phyloP scores from a whole-genome alignment of 352 stramenopile species.

The Plasmopara muralis region DNA sequence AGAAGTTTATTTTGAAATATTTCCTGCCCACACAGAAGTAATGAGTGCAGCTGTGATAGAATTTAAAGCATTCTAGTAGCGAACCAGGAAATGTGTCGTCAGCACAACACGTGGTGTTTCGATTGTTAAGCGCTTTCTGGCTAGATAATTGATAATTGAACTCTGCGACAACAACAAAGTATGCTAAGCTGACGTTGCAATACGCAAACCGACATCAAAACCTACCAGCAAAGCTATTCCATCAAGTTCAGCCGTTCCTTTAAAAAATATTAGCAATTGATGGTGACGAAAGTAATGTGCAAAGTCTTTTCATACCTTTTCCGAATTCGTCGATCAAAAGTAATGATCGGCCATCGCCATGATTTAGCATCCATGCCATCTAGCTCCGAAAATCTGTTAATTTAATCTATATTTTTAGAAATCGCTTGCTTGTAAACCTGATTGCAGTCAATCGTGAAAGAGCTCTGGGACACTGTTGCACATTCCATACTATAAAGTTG shows the following conservation, averaged over 20 bases:
- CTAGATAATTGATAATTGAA: conserved; percentile 52
- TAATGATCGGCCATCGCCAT: conserved; percentile 48
- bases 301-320: conserved; percentile 43
- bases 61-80: neutral
- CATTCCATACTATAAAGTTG: conserved; percentile 57
- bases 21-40: conserved; percentile 28
- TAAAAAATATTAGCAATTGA: conserved; percentile 2
- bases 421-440: conserved; percentile 36
- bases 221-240: conserved; percentile 67
- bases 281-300: neutral
- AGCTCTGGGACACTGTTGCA: conserved; percentile 64
- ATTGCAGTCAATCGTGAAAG: conserved; percentile 85
- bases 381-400: conserved; percentile 16
- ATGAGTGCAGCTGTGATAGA: conserved; percentile 2
- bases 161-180: conserved; percentile 11
- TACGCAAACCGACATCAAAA: neutral
- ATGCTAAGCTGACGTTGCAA: conserved; percentile 1
- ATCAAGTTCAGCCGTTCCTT: conserved; percentile 69
- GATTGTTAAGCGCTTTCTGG: conserved; percentile 16
- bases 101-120: conserved; percentile 56
- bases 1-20: conserved; percentile 50
- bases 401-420: neutral
- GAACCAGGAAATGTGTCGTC: conserved; percentile 78
- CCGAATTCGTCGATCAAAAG: conserved; percentile 85
- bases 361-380: conserved; percentile 81